Evolutionary conservation across 306 rosid genomes (phyloP).

Genomic region (Casuarina equisetifolia): DNA sequence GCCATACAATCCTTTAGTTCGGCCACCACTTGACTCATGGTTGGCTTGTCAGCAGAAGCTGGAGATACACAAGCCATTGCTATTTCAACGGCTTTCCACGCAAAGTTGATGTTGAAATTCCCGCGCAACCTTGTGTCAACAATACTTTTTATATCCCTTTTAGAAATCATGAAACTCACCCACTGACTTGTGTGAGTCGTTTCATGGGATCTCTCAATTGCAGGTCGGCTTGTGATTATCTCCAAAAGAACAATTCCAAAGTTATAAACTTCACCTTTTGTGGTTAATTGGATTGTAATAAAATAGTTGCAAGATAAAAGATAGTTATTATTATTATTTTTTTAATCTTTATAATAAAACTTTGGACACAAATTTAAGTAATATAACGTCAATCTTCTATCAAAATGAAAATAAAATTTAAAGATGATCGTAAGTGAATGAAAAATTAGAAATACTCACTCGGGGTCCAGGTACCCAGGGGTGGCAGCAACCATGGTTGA

Average conservation of each 20-base stretch:
- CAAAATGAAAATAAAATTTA: too few species aligned
- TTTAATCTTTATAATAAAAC: too few species aligned
- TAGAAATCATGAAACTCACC: not conserved
- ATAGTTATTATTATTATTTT: too few species aligned
- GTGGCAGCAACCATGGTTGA: slow-evolving; percentile 33
- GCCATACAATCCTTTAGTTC: not conserved
- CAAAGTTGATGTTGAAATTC: not conserved
- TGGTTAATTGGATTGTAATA: not conserved
- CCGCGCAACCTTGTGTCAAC: slow-evolving; percentile 11
- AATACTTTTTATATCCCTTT: slow-evolving; percentile 12
- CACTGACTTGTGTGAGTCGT: not conserved
- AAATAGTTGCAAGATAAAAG: not conserved
- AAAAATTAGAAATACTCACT: slow-evolving; percentile 13
- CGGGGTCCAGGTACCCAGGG: slow-evolving; percentile 37
- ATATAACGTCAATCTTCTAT: too few species aligned
- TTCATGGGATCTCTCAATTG: not conserved
- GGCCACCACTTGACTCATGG: not conserved
- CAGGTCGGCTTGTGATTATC: slow-evolving; percentile 12
- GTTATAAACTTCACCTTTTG: slow-evolving; percentile 25
- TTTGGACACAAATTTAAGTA: too few species aligned
- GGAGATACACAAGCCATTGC: slow-evolving; percentile 13
- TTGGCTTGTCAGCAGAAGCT: not conserved
- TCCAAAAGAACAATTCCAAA: slow-evolving; percentile 23
- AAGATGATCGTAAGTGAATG: not conserved
- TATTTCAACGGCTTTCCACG: slow-evolving; percentile 25